These are phyloP conservation scores for Lichina pygmaea DNA, from an alignment of 495 filamentous ascomycete species.

Conservation along the genomic window DNA sequence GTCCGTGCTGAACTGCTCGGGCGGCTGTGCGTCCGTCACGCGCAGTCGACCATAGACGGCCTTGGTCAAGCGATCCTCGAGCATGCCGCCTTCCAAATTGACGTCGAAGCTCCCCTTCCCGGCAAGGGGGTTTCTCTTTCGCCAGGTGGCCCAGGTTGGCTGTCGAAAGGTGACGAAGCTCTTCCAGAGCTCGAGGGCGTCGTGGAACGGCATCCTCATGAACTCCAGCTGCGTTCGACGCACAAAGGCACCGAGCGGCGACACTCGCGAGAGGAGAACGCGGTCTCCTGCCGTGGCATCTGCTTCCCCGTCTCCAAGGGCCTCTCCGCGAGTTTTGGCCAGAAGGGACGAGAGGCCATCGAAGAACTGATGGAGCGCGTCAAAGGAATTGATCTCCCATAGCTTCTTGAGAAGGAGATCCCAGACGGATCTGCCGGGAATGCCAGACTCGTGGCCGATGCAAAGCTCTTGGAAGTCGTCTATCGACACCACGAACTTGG, in stretches of 20 bases:
- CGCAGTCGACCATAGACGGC: slow-evolving; percentile 34
- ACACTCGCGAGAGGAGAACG: slow-evolving; percentile 23
- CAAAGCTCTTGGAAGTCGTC: slow-evolving; percentile 40
- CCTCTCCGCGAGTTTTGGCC: slow-evolving; percentile 31
- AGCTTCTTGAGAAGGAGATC: slow-evolving; percentile 62
- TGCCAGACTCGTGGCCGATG: slow-evolving; percentile 27
- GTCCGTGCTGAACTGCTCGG: slow-evolving; percentile 36
- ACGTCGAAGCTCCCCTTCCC: slow-evolving; percentile 1
- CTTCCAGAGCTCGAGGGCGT: slow-evolving; percentile 50
- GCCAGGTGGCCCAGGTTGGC: slow-evolving; percentile 44
- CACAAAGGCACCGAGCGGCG: slow-evolving; percentile 68
- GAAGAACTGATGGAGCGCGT: slow-evolving; percentile 46
- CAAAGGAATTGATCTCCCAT: slow-evolving; percentile 60
- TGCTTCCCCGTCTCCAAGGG: slow-evolving; percentile 23
- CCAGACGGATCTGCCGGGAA: slow-evolving; percentile 60
- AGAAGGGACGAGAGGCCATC: slow-evolving; percentile 26
- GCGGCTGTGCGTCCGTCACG: background rate
- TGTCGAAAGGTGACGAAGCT: slow-evolving; percentile 53
- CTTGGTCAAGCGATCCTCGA: slow-evolving; percentile 22
- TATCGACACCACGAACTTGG: slow-evolving; percentile 28
- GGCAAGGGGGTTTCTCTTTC: slow-evolving; percentile 28
- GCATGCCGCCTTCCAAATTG: slow-evolving; percentile 24
- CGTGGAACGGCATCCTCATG: slow-evolving; percentile 49
- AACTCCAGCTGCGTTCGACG: slow-evolving; percentile 56
- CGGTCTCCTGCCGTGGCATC: slow-evolving; percentile 21